Evolutionary conservation across 495 filamentous ascomycete species (phyloP).

Genomic region (Penicillium roqueforti): DNA sequence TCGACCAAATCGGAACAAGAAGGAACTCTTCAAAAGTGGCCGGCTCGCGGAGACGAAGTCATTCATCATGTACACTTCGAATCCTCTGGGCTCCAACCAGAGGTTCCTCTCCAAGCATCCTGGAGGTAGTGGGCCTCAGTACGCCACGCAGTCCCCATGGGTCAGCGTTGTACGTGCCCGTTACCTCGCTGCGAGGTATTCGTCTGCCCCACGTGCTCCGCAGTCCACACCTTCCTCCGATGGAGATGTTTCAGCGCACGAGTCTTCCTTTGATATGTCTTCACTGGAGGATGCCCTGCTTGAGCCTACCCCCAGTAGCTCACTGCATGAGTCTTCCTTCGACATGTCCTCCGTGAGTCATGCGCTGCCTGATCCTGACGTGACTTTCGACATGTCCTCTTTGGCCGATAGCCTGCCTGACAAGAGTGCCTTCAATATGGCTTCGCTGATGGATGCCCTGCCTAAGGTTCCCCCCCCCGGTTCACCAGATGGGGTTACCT

Average conservation of each 20-base stretch:
- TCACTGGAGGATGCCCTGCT: neutral
- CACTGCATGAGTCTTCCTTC: neutral
- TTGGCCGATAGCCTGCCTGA: neutral
- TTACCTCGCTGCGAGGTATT: neutral
- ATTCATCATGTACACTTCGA: neutral
- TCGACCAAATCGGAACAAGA: neutral
- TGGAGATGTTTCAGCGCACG: neutral
- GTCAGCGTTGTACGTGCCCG: neutral
- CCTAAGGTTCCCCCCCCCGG: no score
- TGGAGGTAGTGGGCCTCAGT: neutral
- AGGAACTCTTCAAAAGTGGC: neutral
- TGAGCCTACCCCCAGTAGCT: neutral
- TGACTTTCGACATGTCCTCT: neutral
- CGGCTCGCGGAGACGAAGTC: neutral
- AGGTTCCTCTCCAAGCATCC: neutral
- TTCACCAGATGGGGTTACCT: no score
- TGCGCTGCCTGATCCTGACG: neutral
- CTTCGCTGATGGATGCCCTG: no score
- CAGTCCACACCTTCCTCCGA: neutral
- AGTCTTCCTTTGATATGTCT: neutral
- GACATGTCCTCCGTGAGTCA: neutral
- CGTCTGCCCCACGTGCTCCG: neutral
- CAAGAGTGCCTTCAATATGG: neutral
- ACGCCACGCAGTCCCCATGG: neutral
- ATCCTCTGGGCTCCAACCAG: neutral